Percentiles rank a stretch among this genome's conserved stretches.
phyloP scores from a whole-genome alignment of 1,284 basidiomycete genomes.

The Leccinum solheimii region DNA sequence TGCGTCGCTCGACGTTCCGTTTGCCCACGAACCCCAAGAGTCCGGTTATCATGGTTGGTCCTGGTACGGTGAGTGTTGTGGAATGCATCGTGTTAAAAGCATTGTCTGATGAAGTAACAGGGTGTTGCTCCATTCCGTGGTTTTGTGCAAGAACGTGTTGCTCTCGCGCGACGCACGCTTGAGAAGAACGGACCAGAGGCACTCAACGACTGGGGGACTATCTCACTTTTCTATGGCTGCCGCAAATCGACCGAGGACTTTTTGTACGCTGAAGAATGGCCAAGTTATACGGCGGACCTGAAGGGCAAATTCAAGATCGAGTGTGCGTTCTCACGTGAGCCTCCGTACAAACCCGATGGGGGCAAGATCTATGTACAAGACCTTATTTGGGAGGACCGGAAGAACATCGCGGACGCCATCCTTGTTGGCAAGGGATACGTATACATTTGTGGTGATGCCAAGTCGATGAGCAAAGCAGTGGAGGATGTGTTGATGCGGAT shows the following conservation, averaged over 20 bases:
- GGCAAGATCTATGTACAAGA: conserved; percentile 98
- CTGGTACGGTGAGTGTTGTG: conserved; percentile 79
- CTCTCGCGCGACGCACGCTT: conserved; percentile 88
- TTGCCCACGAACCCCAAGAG: conserved; percentile 97
- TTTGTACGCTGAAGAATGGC: conserved; percentile 95
- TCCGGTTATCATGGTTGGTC: conserved; percentile 98
- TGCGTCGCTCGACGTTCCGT: conserved; percentile 94
- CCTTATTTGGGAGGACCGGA: conserved; percentile 83
- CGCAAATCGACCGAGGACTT: conserved; percentile 87
- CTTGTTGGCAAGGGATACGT: conserved; percentile 93
- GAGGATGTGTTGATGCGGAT: conserved; percentile 86
- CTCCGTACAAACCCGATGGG: conserved; percentile 84
- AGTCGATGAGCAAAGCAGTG: conserved; percentile 93
- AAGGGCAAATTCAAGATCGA: conserved; percentile 90
- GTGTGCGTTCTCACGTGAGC: conserved; percentile 86
- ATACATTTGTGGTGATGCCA: conserved; percentile 96
- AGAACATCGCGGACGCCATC: conserved; percentile 84
- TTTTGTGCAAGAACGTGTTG: conserved; percentile 96
- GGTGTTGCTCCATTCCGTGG: conserved; percentile 99
- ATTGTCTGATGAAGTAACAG: conserved; percentile 30
- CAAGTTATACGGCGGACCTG: conserved; percentile 82
- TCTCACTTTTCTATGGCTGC: conserved; percentile 96
- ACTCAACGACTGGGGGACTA: conserved; percentile 92
- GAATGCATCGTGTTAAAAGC: not conserved
- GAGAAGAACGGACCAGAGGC: conserved; percentile 93